Evolutionary conservation across 345 rosid genomes (phyloP).

Genomic region (Brassica rapa): DNA sequence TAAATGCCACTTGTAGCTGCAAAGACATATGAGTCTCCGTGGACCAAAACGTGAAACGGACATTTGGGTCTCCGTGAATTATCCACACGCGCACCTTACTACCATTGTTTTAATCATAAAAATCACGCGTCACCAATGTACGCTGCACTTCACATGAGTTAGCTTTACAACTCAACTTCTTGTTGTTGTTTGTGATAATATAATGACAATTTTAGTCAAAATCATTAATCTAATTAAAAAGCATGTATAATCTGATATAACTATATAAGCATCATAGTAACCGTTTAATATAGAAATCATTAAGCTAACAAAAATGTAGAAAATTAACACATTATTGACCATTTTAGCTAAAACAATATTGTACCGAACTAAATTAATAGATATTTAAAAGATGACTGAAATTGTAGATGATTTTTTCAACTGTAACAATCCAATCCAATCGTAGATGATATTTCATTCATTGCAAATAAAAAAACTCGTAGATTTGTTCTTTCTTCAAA

Average conservation of each 20-base stretch:
- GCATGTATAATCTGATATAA: background rate
- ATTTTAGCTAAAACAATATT: background rate
- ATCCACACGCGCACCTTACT: slow-evolving; percentile 13
- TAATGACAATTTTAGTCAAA: slow-evolving; percentile 7
- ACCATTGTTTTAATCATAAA: background rate
- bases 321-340: background rate
- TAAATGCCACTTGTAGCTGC: background rate
- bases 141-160: background rate
- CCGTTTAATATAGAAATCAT: background rate
- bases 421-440: too few species aligned
- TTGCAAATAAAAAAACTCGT: background rate
- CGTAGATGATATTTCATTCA: background rate
- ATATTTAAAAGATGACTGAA: background rate
- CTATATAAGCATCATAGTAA: background rate
- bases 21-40: slow-evolving; percentile 25
- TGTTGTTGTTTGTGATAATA: slow-evolving; percentile 9
- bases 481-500: background rate
- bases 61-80: slow-evolving; percentile 16
- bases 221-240: slow-evolving; percentile 1
- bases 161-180: slow-evolving; percentile 24
- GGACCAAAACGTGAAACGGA: slow-evolving; percentile 32
- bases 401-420: background rate
- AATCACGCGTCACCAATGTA: background rate
- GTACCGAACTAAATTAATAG: background rate
- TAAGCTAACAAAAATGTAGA: too few species aligned